These are phyloP conservation scores for Gossypium trilobum DNA, from an alignment of 441 rosid species.

Conservation along the genomic window DNA sequence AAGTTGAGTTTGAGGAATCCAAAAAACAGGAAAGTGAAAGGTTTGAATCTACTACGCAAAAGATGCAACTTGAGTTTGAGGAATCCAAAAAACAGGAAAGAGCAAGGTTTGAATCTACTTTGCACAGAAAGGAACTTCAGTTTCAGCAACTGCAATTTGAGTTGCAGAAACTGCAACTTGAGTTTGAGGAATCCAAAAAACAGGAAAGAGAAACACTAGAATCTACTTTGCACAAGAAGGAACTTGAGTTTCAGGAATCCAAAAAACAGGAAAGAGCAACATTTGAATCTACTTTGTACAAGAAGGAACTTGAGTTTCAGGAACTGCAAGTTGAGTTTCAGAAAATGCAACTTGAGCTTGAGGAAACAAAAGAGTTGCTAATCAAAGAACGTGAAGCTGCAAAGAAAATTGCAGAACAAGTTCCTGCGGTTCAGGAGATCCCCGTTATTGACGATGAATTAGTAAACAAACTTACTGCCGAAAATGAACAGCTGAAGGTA, in stretches of 20 bases:
- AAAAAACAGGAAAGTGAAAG: conserved; percentile 64
- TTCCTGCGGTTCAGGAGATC: conserved; percentile 34
- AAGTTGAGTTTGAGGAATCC: conserved; percentile 60
- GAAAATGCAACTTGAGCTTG: conserved; percentile 6
- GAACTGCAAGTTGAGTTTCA: neutral
- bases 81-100: neutral
- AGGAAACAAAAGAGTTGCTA: conserved; percentile 40
- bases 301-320: neutral
- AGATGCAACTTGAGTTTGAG: conserved; percentile 38
- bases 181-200: conserved; percentile 53
- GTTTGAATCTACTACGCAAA: conserved; percentile 59
- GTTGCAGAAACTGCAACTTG: neutral
- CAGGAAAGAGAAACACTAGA: conserved; percentile 63
- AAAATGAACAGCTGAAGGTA: conserved; percentile 82
- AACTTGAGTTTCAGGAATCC: conserved; percentile 50
- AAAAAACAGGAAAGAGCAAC: conserved; percentile 18
- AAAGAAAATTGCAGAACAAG: conserved; percentile 35
- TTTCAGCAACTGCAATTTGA: too few relatives aligned
- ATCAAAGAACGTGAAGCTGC: conserved; percentile 36
- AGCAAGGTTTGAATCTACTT: neutral
- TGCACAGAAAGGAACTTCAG: neutral
- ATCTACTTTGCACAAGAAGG: conserved; percentile 30
- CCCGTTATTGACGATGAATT: conserved; percentile 46
- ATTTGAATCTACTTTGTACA: neutral
- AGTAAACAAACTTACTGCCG: conserved; percentile 53